Evolutionary conservation across 2,329 filamentous ascomycete genomes (phyloP).

Genomic region (Xylariaceae sp.): DNA sequence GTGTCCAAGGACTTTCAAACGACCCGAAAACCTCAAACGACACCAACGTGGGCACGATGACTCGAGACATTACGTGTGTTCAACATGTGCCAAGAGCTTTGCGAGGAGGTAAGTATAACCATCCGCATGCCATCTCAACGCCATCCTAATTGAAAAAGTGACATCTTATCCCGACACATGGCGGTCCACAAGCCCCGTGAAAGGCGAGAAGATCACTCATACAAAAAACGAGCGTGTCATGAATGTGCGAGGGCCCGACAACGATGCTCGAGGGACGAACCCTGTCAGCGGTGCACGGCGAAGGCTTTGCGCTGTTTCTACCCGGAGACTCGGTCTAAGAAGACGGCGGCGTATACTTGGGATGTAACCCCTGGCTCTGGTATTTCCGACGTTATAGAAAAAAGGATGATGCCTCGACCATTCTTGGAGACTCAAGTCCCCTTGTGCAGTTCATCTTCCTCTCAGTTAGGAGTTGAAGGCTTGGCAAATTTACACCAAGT

Average conservation of each 20-base stretch:
- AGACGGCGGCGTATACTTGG: neutral
- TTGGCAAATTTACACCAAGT: neutral
- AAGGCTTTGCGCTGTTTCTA: slow-evolving; percentile 27
- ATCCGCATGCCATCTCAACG: no score
- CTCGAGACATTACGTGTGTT: no score
- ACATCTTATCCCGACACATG: no score
- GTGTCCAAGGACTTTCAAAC: no score
- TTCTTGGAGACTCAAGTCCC: neutral
- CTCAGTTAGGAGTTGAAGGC: neutral
- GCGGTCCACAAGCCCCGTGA: no score
- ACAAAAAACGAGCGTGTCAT: neutral
- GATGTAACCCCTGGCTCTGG: neutral
- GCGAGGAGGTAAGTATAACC: no score
- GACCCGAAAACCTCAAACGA: no score
- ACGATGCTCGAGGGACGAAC: slow-evolving; percentile 29
- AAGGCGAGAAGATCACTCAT: no score
- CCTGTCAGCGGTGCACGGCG: slow-evolving; percentile 26
- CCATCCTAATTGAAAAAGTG: no score
- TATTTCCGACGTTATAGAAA: neutral
- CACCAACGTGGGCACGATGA: no score
- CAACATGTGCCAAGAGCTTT: no score
- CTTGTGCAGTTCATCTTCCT: neutral
- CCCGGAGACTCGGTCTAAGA: slow-evolving; percentile 22
- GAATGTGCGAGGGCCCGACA: slow-evolving; percentile 24
- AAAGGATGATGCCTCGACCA: neutral